phyloP scores from a whole-genome alignment of 2,329 filamentous ascomycete genomes.

The Rhinocladiella mackenziei region DNA sequence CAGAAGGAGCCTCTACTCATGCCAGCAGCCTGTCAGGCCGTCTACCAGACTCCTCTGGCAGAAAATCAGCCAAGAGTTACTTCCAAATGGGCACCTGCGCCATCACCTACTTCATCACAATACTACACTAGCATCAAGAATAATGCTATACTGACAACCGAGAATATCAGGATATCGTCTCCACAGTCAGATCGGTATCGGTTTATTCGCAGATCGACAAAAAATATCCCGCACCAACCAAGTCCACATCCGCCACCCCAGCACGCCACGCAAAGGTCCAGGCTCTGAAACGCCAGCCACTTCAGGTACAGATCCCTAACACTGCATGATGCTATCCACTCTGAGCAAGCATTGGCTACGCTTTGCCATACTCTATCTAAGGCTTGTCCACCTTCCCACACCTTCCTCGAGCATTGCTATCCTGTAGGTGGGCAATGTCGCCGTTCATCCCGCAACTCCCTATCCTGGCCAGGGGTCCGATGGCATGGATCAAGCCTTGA shows the following conservation, averaged over 20 bases:
- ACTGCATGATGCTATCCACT: constrained; percentile 10
- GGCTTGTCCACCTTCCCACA: constrained; percentile 10
- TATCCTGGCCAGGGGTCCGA: constrained; percentile 14
- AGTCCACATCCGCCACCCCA: constrained; percentile 7
- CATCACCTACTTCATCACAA: constrained; percentile 1
- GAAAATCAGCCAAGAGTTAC: no score
- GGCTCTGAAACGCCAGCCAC: constrained; percentile 25
- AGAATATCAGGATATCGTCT: constrained; percentile 1
- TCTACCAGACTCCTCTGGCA: no score
- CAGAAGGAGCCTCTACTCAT: no score
- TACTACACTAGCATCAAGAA: constrained; percentile 1
- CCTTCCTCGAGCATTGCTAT: background rate
- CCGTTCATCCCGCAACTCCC: constrained; percentile 11
- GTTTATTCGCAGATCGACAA: constrained; percentile 6
- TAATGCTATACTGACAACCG: background rate
- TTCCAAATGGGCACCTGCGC: no score
- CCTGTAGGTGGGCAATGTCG: constrained; percentile 12
- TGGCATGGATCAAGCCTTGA: constrained; percentile 19
- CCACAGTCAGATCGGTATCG: constrained; percentile 9
- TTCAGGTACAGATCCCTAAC: constrained; percentile 15
- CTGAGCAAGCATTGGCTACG: constrained; percentile 16
- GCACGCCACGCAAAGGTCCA: constrained; percentile 14
- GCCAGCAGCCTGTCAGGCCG: no score
- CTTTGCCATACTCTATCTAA: constrained; percentile 2
- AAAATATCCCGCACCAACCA: constrained; percentile 20